A percentile compares a stretch with the other conserved stretches of the same genome.
phyloP scores from a whole-genome alignment of 2,329 filamentous ascomycete genomes.

The Fusarium subglutinans region DNA sequence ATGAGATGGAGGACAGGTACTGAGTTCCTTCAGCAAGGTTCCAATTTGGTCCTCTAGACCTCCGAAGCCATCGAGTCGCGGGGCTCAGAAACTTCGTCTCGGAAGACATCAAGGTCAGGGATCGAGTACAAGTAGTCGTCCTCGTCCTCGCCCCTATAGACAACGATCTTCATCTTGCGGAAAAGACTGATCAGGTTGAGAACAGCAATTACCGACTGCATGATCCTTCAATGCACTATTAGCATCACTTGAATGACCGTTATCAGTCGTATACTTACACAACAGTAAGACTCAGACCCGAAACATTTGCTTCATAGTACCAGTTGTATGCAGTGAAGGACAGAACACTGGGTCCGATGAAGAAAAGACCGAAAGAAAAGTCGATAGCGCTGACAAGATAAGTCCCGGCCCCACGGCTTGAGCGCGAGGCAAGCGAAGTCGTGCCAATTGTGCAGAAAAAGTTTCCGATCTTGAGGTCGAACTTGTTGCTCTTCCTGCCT shows the following conservation, averaged over 20 bases:
- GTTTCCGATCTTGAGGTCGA: conserved; percentile 37
- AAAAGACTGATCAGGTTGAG: conserved; percentile 28
- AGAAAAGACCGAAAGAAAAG: conserved; percentile 23
- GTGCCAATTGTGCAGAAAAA: conserved; percentile 34
- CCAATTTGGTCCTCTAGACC: background rate
- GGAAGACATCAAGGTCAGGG: conserved; percentile 29
- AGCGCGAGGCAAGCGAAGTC: background rate
- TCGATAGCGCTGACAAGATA: conserved; percentile 32
- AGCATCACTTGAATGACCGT: background rate
- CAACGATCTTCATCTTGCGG: conserved; percentile 30
- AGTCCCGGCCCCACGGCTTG: background rate
- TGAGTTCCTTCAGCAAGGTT: background rate
- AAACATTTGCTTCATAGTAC: background rate
- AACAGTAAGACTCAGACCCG: conserved; percentile 26
- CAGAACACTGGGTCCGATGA: conserved; percentile 31
- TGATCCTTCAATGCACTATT: conserved; percentile 3
- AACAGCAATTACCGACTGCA: conserved; percentile 24
- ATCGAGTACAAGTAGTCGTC: conserved; percentile 13
- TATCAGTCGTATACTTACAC: conserved; percentile 18
- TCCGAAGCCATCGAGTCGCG: conserved; percentile 31
- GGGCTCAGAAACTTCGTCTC: conserved; percentile 32
- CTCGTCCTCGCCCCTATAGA: conserved; percentile 32
- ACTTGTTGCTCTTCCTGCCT: conserved; percentile 16
- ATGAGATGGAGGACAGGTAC: background rate
- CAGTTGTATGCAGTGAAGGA: conserved; percentile 9